Evolutionary conservation across 306 rosid species (phyloP).

Genomic region (Vicia sativa): DNA sequence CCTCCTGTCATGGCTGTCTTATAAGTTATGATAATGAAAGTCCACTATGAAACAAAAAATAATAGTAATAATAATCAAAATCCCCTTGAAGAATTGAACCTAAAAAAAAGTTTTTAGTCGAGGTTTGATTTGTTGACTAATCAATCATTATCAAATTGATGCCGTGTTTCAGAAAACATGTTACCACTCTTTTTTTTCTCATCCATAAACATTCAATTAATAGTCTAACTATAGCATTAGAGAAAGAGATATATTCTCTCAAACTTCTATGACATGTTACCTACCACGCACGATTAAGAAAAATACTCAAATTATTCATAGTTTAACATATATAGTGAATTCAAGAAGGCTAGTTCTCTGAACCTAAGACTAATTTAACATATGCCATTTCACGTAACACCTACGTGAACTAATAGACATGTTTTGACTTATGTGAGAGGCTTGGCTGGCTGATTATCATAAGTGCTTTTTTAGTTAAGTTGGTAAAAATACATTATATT

Average conservation of each 20-base stretch:
- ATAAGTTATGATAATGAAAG: background rate
- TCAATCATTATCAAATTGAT: background rate
- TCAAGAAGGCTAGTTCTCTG: too few relatives aligned
- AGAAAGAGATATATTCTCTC: background rate
- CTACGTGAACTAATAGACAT: too few relatives aligned
- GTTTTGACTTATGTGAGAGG: too few relatives aligned
- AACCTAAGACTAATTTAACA: too few relatives aligned
- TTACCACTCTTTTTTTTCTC: background rate
- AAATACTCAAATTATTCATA: background rate
- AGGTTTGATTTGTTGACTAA: background rate
- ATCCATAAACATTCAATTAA: background rate
- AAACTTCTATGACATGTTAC: background rate
- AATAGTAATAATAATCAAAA: background rate
- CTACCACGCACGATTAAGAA: background rate
- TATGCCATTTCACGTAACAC: too few relatives aligned
- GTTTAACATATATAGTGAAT: background rate
- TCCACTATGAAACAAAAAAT: background rate
- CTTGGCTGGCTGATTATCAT: too few relatives aligned
- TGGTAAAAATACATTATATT: too few relatives aligned
- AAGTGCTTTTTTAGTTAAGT: too few relatives aligned
- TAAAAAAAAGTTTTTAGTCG: background rate
- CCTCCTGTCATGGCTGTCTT: background rate
- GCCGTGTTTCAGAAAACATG: slow-evolving; percentile 1
- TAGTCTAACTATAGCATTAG: background rate
- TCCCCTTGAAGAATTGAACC: background rate